Percentiles rank a stretch among this genome's conserved stretches.
phyloP scores from a whole-genome alignment of 805 yeast genomes.

The Vanderwaltozyma tropicalis region DNA sequence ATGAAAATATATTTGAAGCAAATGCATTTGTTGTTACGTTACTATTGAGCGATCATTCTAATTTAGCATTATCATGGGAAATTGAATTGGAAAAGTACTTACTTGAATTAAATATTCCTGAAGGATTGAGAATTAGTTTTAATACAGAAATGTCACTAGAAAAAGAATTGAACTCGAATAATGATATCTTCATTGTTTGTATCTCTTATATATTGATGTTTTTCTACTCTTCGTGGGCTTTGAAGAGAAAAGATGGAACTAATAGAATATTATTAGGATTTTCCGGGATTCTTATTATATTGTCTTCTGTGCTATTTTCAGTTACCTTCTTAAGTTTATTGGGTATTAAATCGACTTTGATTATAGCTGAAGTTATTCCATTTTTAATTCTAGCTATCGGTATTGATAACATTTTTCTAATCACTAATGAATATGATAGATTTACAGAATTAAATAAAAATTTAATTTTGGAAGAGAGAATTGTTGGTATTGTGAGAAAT shows the following conservation, averaged over 20 bases:
- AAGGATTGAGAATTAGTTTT: slow-evolving; percentile 58
- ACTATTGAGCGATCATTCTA: slow-evolving; percentile 47
- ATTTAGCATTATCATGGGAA: slow-evolving; percentile 53
- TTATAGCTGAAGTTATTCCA: slow-evolving; percentile 94
- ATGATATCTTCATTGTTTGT: slow-evolving; percentile 60
- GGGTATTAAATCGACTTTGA: slow-evolving; percentile 80
- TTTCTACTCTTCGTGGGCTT: slow-evolving; percentile 71
- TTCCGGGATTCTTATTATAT: slow-evolving; percentile 73
- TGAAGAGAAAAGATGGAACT: slow-evolving; percentile 28
- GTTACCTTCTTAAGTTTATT: slow-evolving; percentile 68
- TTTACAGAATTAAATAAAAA: slow-evolving; percentile 39
- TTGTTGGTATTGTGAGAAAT: slow-evolving; percentile 53
- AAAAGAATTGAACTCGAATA: slow-evolving; percentile 71
- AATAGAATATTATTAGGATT: slow-evolving; percentile 72
- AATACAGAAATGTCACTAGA: slow-evolving; percentile 77
- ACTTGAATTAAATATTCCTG: slow-evolving; percentile 39
- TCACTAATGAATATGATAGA: slow-evolving; percentile 65
- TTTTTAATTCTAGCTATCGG: slow-evolving; percentile 89
- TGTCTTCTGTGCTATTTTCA: slow-evolving; percentile 70
- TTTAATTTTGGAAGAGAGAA: slow-evolving; percentile 44
- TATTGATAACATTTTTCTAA: slow-evolving; percentile 84
- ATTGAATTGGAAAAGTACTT: slow-evolving; percentile 48
- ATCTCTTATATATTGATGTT: slow-evolving; percentile 81
- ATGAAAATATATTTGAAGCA: slow-evolving; percentile 44
- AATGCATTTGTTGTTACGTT: slow-evolving; percentile 71